Evolutionary conservation across 1,284 basidiomycete species (phyloP), one percentile per base, ranked within the genome.

Genomic region (Ceratobasidium sp.): DNA sequence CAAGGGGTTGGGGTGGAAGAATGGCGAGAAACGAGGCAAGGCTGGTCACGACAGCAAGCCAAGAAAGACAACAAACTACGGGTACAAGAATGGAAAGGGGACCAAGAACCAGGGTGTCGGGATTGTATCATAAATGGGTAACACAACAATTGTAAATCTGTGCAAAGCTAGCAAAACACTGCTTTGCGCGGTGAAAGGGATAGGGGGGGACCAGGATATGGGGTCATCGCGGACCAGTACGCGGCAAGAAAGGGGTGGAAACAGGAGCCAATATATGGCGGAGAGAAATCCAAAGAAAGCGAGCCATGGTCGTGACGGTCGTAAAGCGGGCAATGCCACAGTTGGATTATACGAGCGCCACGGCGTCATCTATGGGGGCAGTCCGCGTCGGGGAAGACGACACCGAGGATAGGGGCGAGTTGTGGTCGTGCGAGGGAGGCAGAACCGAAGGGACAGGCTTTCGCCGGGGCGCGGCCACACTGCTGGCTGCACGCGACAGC

Each of bases 381-480:
- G 22, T 43, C 11, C 68, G 68, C 5, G 54, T 71, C 19, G 68
- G 68, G 6, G 68, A 59, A 8, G 68, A 71, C 13, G 54, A 4
- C 22, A 49, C 68, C 31, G 68, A 71, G 5, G 68, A 71, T 13
- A 19, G 7, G 4, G 51, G 49, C 27, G 68, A 59, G 11, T 39
- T n/a, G 2, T 56, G 53, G 53, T 66, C 66, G 39, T 27, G 65
- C 34, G 82, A 81, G 85, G 83, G 84, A 84, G 68, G 85, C 83
- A 79, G 83, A 11, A 77, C 48, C 49, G 75, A 74, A 7, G 77
- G 77, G 22, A 77, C 77, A 31, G 77, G 77, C 43, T 78, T 78
- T 39, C 77, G 75, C 61, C 49, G 46, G 53, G 43, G 74, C 37
- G 41, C 37, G 16, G 39, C 22, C 46, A 61, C 29, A 37, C 31